Conservation (phyloP, 1,139 yeast genomes). For the Yamadazyma taylorii region DNA sequence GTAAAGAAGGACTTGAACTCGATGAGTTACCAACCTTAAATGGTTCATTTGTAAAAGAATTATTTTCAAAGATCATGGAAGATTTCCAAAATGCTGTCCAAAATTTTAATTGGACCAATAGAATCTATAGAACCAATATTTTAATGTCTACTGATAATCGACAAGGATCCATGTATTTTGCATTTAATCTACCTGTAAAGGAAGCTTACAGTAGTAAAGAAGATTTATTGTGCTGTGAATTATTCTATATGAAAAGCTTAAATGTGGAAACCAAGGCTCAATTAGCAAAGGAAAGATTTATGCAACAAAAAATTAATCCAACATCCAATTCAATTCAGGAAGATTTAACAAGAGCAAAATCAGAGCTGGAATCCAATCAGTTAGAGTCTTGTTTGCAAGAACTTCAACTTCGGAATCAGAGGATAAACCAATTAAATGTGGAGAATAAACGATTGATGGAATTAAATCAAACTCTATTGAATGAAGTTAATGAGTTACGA, state of each 20-base stretch:
- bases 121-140: constrained; percentile 11
- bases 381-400: constrained; percentile 26
- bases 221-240: constrained; percentile 26
- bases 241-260: constrained; percentile 21
- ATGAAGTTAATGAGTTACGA: constrained; percentile 12
- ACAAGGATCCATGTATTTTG: constrained; percentile 9
- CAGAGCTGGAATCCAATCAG: constrained; percentile 11
- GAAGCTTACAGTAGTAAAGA: constrained; percentile 15
- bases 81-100: constrained; percentile 12
- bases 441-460: constrained; percentile 36
- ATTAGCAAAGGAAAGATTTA: constrained; percentile 21
- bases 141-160: constrained; percentile 6
- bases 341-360: constrained; percentile 10
- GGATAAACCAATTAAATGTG: constrained; percentile 24
- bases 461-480: constrained; percentile 32
- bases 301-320: constrained; percentile 2
- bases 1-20: constrained; percentile 9
- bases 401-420: constrained; percentile 23
- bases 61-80: constrained; percentile 21
- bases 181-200: constrained; percentile 18
- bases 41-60: constrained; percentile 29
- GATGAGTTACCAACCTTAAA: constrained; percentile 33
- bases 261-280: constrained; percentile 29
- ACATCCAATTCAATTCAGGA: not conserved
- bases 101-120: constrained; percentile 8